Conservation (phyloP, 306 rosid genomes). For the Parietaria judaica region DNA sequence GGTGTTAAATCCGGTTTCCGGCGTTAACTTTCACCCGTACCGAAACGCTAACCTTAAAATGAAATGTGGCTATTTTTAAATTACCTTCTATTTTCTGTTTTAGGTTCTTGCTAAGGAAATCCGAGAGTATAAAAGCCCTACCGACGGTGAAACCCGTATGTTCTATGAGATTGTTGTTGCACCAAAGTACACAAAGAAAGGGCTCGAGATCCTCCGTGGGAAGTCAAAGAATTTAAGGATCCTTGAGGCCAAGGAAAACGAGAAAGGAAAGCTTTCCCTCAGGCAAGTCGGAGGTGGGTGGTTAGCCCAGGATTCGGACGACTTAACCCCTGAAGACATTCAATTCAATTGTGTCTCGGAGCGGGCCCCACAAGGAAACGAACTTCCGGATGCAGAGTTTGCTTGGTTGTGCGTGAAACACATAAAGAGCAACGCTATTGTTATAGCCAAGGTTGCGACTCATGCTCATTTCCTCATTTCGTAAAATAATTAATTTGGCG, state of each 20-base stretch:
- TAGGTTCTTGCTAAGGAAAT: slow-evolving; percentile 87
- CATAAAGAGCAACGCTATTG: slow-evolving; percentile 92
- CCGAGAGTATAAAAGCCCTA: slow-evolving; percentile 86
- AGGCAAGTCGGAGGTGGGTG: slow-evolving; percentile 96
- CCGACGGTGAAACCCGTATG: slow-evolving; percentile 89
- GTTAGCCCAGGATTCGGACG: slow-evolving; percentile 89
- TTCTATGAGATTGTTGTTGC: slow-evolving; percentile 98
- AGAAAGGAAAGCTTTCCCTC: slow-evolving; percentile 80
- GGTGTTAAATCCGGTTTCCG: neutral
- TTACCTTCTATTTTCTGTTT: neutral
- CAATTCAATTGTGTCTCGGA: slow-evolving; percentile 50
- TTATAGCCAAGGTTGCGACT: slow-evolving; percentile 59
- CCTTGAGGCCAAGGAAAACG: slow-evolving; percentile 65
- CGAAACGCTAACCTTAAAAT: neutral
- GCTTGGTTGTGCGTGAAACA: slow-evolving; percentile 93
- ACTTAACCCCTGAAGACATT: slow-evolving; percentile 61
- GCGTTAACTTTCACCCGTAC: neutral
- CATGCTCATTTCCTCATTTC: neutral
- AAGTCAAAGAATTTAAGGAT: slow-evolving; percentile 79
- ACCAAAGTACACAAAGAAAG: slow-evolving; percentile 70
- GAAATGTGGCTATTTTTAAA: slow-evolving; percentile 3
- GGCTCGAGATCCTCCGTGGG: slow-evolving; percentile 80
- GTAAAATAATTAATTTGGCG: neutral
- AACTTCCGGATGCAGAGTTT: slow-evolving; percentile 66
- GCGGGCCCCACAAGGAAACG: slow-evolving; percentile 51